These are phyloP conservation scores for Trichoderma koningiopsis DNA, from an alignment of 2,329 filamentous ascomycete genomes.

Conservation along the genomic window DNA sequence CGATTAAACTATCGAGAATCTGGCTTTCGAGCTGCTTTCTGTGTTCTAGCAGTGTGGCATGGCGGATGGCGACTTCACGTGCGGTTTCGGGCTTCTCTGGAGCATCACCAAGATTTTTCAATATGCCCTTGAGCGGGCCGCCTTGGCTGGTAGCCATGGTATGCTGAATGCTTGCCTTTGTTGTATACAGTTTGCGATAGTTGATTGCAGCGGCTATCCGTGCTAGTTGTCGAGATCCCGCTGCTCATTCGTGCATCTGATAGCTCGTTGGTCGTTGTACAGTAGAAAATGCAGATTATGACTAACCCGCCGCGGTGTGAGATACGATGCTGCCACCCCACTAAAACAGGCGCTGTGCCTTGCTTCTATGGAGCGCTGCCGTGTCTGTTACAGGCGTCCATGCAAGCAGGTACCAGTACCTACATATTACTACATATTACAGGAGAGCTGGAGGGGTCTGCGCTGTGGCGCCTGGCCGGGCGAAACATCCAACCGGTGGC, in stretches of 20 bases:
- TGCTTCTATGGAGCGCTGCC: conserved; percentile 12
- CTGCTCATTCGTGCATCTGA: background rate
- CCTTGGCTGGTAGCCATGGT: conserved; percentile 35
- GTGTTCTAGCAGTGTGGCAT: conserved; percentile 80
- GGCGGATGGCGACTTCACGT: conserved; percentile 71
- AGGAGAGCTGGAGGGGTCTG: conserved; percentile 23
- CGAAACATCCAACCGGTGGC: conserved; percentile 20
- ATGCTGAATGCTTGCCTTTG: background rate
- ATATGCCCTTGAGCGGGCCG: conserved; percentile 56
- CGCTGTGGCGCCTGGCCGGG: conserved; percentile 18
- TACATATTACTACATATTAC: conserved; percentile 19
- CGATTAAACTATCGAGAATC: conserved; percentile 72
- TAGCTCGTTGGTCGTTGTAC: background rate
- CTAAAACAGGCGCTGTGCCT: conserved; percentile 18
- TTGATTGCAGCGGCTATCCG: background rate
- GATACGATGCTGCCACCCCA: background rate
- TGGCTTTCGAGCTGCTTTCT: conserved; percentile 75
- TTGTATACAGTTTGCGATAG: background rate
- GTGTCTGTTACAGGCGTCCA: background rate
- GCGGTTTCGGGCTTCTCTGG: conserved; percentile 42
- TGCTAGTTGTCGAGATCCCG: background rate
- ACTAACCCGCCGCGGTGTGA: background rate
- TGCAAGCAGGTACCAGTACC: background rate
- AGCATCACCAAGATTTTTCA: conserved; percentile 54
- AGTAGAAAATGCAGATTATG: conserved; percentile 2